phyloP scores from a whole-genome alignment of 768 basidiomycete species.

The Lactarius evosmus region DNA sequence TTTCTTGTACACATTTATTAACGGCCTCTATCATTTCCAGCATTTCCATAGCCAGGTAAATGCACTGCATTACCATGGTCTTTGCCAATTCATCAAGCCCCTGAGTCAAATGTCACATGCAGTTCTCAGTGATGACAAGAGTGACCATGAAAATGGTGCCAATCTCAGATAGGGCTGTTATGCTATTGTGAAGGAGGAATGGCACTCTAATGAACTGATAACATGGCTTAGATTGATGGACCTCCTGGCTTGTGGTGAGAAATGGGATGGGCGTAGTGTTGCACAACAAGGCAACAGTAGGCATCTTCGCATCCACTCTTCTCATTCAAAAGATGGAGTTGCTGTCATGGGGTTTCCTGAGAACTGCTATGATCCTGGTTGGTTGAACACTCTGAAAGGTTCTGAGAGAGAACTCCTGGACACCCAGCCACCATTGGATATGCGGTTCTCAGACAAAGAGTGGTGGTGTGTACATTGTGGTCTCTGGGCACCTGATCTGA shows the following conservation, averaged over 20 bases:
- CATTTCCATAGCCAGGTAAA: not conserved
- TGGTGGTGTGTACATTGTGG: too few species aligned
- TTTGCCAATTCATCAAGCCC: not conserved
- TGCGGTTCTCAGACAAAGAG: not conserved
- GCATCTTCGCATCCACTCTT: not conserved
- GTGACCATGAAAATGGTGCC: slow-evolving; percentile 5
- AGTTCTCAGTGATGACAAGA: slow-evolving; percentile 4
- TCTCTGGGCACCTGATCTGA: too few species aligned
- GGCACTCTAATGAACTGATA: not conserved
- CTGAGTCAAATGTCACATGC: not conserved
- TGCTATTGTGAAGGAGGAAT: not conserved
- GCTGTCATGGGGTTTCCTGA: not conserved
- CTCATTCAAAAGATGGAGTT: not conserved
- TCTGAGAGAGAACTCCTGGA: not conserved
- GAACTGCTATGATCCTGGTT: not conserved
- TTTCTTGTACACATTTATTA: not conserved
- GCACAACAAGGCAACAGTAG: not conserved
- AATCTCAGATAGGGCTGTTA: not conserved
- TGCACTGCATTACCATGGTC: not conserved
- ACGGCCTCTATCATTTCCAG: not conserved
- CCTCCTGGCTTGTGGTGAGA: not conserved
- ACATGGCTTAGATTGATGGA: not conserved
- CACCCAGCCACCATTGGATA: not conserved
- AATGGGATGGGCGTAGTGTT: not conserved
- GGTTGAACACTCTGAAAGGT: not conserved